Conservation (phyloP, 2,329 filamentous ascomycete species). For the Paraconiothyrium brasiliense region DNA sequence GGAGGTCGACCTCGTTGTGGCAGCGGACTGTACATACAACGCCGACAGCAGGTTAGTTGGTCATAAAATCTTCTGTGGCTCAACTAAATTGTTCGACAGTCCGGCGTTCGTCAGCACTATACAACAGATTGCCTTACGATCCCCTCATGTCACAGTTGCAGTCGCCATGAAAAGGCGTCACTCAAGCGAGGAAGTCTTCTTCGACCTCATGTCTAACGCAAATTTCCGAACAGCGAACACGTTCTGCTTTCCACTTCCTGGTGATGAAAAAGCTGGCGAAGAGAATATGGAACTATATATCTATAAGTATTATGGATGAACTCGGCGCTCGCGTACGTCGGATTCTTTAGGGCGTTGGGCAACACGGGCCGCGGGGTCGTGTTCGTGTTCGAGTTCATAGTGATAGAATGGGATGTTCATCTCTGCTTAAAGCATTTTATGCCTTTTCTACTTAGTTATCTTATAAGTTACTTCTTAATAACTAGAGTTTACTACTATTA, state of each 20-base stretch:
- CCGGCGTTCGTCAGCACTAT: slow-evolving; percentile 70
- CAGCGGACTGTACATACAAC: slow-evolving; percentile 80
- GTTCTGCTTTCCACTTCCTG: slow-evolving; percentile 33
- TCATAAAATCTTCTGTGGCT: neutral
- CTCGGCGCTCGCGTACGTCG: too few species aligned
- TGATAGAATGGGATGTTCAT: too few species aligned
- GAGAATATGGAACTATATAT: slow-evolving; percentile 38
- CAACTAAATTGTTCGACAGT: slow-evolving; percentile 43
- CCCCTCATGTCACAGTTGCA: slow-evolving; percentile 62
- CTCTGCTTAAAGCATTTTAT: too few species aligned
- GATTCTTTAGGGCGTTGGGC: too few species aligned
- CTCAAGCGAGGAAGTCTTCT: slow-evolving; percentile 72
- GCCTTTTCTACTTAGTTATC: too few species aligned
- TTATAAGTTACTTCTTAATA: too few species aligned
- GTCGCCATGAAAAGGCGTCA: slow-evolving; percentile 75
- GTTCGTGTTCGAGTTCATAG: too few species aligned
- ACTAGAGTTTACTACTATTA: too few species aligned
- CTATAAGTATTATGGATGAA: slow-evolving; percentile 17
- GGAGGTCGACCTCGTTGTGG: slow-evolving; percentile 65
- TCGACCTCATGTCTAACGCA: slow-evolving; percentile 59
- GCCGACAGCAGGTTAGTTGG: slow-evolving; percentile 61
- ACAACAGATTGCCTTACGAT: slow-evolving; percentile 56
- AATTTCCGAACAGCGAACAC: slow-evolving; percentile 33
- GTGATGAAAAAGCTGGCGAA: slow-evolving; percentile 37
- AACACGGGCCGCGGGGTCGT: too few species aligned